Base-by-base conservation (phyloP, 495 filamentous ascomycete genomes). In the Ramalina peruviana region DNA sequence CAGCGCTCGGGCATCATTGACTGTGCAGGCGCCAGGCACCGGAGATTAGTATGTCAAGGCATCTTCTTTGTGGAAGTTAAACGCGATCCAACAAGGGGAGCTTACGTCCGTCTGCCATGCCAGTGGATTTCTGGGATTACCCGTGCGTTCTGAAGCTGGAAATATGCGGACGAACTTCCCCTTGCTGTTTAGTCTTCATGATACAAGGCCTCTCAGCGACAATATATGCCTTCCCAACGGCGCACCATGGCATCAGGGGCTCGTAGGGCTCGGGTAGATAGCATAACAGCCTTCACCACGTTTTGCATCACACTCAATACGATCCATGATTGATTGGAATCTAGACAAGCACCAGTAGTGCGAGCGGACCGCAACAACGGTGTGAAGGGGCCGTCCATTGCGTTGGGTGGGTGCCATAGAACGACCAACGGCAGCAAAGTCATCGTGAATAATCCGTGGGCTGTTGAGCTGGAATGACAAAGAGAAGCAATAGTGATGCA, bases 1-100 rank as follows among this genome's bases (percentile, higher is more conserved):
- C 59, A 80, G 71, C 52, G 83, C 81, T 61, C 88, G 83, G 58
- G 81, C 82, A 56, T 88, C 78, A 67, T 95, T 94, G 53, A 93
- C 88, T 94, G 62, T 37, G 6, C 23, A 36, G 40, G 30, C 26
- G 4, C 15, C 20, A 36, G 26, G n/a, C 23, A 39, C 36, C 13
- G 30, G 19, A 19, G 39, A 50, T n/a, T 27, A 9, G 36, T 40
- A 59, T 43, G 12, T 17, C 45, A 42, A 51, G 48, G 40, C 27
- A 26, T 27, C 20, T 45, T 53, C 17, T 41, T 30, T 19, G 43
- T 57, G 53, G 30, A 57, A 60, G 75, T 72, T 66, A 81, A 76
- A 64, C 65, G 43, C 6, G 43, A 27, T 45, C 43, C 26, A 17
- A 45, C 40, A 41, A 41, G 16, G 15, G 5, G 16, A 19, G 40